phyloP scores from a whole-genome alignment of 164 flowering plant genomes.

The Litsea cubeba region DNA sequence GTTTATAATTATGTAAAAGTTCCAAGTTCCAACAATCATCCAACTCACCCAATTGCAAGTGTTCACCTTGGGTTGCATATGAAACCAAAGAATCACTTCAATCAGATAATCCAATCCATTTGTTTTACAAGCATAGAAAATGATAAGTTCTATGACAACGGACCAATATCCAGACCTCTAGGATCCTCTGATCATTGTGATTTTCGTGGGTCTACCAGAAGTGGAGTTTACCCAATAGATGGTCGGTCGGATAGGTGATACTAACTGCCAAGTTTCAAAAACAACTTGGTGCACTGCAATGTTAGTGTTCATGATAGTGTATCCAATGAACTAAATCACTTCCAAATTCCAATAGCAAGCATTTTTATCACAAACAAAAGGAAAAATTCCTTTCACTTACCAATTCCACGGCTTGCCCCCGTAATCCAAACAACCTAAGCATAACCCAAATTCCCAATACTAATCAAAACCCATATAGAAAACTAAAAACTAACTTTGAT shows the following conservation, averaged over 20 bases:
- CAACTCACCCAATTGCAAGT: not conserved
- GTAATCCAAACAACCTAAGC: conserved; percentile 90
- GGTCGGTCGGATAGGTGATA: not conserved
- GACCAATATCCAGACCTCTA: not conserved
- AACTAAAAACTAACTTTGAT: not conserved
- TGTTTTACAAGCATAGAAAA: not conserved
- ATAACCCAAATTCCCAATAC: conserved; percentile 2
- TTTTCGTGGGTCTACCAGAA: not conserved
- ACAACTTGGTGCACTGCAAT: not conserved
- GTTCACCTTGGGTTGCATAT: not conserved
- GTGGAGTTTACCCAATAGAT: not conserved
- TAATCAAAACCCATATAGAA: conserved; percentile 4
- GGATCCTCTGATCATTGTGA: not conserved
- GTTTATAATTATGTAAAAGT: no score
- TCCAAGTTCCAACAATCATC: not conserved
- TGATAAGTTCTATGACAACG: not conserved
- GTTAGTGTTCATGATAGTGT: not conserved
- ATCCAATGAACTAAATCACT: no score
- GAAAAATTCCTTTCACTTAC: conserved; percentile 26
- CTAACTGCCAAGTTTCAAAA: not conserved
- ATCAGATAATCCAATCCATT: not conserved
- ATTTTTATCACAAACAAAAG: not conserved
- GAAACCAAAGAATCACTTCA: no score
- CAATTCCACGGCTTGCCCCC: conserved; percentile 95
- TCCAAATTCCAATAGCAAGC: not conserved